Evolutionary conservation across 163 green algal genomes (phyloP).

Genomic region (Picocystis sp.): DNA sequence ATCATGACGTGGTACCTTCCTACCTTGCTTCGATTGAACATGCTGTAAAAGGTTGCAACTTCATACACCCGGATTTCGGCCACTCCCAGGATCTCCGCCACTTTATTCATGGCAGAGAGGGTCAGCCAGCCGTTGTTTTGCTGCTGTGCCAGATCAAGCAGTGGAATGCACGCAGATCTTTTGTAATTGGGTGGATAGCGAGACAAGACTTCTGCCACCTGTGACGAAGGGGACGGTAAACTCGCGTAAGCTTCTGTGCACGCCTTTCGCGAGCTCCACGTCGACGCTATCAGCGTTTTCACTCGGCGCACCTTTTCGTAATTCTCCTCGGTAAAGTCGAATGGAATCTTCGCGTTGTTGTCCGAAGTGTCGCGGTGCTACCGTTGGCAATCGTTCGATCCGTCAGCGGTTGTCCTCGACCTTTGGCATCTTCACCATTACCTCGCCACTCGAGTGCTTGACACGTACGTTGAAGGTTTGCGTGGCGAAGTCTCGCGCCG

Average conservation of each 20-base stretch:
- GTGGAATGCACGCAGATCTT: slow-evolving; percentile 73
- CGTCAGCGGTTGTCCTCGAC: too few species aligned
- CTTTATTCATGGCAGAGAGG: slow-evolving; percentile 77
- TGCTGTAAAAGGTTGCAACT: slow-evolving; percentile 97
- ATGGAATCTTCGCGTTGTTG: slow-evolving; percentile 63
- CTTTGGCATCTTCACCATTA: too few species aligned
- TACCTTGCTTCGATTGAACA: slow-evolving; percentile 94
- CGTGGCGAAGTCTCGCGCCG: too few species aligned
- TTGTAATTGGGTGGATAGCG: slow-evolving; percentile 95
- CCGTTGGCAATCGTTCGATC: too few species aligned
- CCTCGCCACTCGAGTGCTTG: too few species aligned
- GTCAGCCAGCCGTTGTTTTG: slow-evolving; percentile 85
- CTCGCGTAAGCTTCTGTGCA: slow-evolving; percentile 12
- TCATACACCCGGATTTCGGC: slow-evolving; percentile 89
- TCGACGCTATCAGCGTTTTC: neutral
- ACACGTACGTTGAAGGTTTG: too few species aligned
- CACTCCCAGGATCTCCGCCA: slow-evolving; percentile 69
- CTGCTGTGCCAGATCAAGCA: slow-evolving; percentile 92
- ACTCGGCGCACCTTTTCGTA: slow-evolving; percentile 31
- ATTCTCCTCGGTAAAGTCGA: slow-evolving; percentile 73
- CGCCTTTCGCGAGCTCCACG: neutral
- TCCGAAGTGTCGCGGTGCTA: slow-evolving; percentile 46
- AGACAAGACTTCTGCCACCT: slow-evolving; percentile 46
- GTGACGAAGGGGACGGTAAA: neutral
- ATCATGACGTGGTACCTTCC: slow-evolving; percentile 96